These are phyloP conservation scores for Citrullus amarus DNA, from an alignment of 306 rosid species.

Conservation along the genomic window DNA sequence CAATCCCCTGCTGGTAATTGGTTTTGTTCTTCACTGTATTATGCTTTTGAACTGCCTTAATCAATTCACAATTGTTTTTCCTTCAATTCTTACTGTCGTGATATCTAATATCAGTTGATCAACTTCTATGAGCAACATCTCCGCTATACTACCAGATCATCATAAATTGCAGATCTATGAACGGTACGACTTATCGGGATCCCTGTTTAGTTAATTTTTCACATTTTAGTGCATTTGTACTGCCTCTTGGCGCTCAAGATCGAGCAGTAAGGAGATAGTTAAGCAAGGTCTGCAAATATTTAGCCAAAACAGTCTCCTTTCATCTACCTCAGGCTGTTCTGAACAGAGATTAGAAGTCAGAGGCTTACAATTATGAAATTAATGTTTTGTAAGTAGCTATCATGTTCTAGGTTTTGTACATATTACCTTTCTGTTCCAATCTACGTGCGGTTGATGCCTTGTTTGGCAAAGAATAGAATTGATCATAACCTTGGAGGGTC, in stretches of 20 bases:
- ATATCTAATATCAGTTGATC: conserved; percentile 41
- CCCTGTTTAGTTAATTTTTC: background rate
- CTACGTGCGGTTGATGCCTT: background rate
- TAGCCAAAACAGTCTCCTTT: background rate
- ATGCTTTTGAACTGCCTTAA: background rate
- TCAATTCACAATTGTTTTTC: background rate
- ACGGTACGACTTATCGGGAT: background rate
- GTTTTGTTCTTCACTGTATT: background rate
- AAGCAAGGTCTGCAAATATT: background rate
- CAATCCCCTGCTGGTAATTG: conserved; percentile 69
- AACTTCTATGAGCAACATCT: conserved; percentile 88
- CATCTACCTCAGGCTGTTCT: background rate
- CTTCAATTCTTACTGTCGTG: background rate
- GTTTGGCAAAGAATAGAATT: background rate
- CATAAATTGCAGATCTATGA: conserved; percentile 19
- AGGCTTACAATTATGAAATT: background rate
- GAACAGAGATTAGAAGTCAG: conserved; percentile 3
- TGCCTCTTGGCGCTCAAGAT: background rate
- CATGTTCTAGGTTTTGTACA: background rate
- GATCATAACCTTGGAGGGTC: background rate
- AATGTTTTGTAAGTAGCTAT: background rate
- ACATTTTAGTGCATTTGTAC: background rate
- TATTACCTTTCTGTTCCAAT: background rate
- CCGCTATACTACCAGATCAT: conserved; percentile 40
- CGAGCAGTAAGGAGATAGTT: background rate